Evolutionary conservation across 306 rosid genomes (phyloP).

Genomic region (Quercus gilva): DNA sequence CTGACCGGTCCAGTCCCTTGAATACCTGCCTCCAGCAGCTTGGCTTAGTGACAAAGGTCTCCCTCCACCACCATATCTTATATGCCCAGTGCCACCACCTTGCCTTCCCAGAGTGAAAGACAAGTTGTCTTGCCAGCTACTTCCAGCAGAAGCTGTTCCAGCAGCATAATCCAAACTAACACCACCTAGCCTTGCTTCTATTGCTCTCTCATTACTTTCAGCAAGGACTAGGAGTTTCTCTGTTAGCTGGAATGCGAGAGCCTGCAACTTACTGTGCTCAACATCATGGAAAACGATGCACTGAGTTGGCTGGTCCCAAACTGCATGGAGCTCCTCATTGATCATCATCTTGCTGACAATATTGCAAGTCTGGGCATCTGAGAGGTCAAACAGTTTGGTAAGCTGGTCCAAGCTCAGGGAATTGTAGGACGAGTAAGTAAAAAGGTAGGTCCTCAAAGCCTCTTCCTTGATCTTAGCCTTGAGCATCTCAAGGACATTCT

Average conservation of each 20-base stretch:
- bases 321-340: conserved; percentile 84
- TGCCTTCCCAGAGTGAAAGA: conserved; percentile 62
- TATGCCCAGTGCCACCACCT: conserved; percentile 53
- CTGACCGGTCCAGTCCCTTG: conserved; percentile 46
- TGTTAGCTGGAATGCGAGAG: conserved; percentile 77
- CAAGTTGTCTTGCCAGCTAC: conserved; percentile 78
- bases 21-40: conserved; percentile 40
- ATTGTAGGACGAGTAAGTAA: conserved; percentile 73
- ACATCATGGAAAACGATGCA: conserved; percentile 57
- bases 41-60: conserved; percentile 41
- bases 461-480: conserved; percentile 86
- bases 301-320: conserved; percentile 63
- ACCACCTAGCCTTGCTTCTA: conserved; percentile 75
- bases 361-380: conserved; percentile 54
- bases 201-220: conserved; percentile 89
- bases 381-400: conserved; percentile 68
- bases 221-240: conserved; percentile 78
- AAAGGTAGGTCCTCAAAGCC: conserved; percentile 88
- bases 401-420: conserved; percentile 76
- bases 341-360: conserved; percentile 90
- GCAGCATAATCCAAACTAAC: conserved; percentile 77
- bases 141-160: conserved; percentile 37
- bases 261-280: conserved; percentile 62
- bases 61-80: conserved; percentile 63
- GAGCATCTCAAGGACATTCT: conserved; percentile 65